Conservation (phyloP, 495 filamentous ascomycete species). For the Neurospora tetrasperma region DNA sequence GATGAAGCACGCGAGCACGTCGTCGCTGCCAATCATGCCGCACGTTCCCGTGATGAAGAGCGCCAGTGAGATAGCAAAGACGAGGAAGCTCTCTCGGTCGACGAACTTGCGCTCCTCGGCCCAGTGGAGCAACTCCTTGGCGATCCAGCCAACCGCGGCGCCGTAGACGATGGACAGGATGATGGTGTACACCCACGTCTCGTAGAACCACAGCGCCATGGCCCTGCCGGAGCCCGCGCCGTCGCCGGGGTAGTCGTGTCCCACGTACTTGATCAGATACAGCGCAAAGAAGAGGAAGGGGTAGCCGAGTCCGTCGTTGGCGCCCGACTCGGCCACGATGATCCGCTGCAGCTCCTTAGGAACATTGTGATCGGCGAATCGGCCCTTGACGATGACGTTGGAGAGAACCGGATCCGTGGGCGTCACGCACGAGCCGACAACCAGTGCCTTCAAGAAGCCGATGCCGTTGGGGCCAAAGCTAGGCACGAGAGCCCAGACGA, state of each 20-base stretch:
- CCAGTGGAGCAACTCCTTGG: conserved; percentile 73
- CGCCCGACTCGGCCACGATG: conserved; percentile 82
- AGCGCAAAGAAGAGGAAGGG: conserved; percentile 81
- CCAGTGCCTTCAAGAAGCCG: conserved; percentile 65
- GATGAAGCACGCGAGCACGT: conserved; percentile 87
- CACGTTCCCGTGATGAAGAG: conserved; percentile 81
- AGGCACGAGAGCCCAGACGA: conserved; percentile 73
- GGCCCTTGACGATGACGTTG: conserved; percentile 87
- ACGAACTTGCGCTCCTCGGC: conserved; percentile 75
- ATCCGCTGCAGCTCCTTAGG: conserved; percentile 74
- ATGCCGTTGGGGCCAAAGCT: conserved; percentile 29
- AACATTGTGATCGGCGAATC: conserved; percentile 84
- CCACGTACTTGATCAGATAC: conserved; percentile 69
- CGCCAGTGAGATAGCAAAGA: conserved; percentile 46
- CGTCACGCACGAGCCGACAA: conserved; percentile 74
- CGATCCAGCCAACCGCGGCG: conserved; percentile 63
- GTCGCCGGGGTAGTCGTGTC: conserved; percentile 35
- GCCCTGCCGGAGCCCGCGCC: conserved; percentile 53
- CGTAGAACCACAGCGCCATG: conserved; percentile 74
- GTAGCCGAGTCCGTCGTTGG: conserved; percentile 90
- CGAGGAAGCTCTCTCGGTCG: conserved; percentile 82
- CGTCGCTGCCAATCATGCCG: conserved; percentile 84
- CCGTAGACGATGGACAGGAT: conserved; percentile 73
- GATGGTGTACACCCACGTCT: conserved; percentile 80
- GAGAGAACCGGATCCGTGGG: conserved; percentile 87